Percentiles rank a stretch among this genome's conserved stretches.
These are phyloP conservation scores for Apiospora pterosperma DNA, from an alignment of 2,329 filamentous ascomycete species.

Conservation along the genomic window DNA sequence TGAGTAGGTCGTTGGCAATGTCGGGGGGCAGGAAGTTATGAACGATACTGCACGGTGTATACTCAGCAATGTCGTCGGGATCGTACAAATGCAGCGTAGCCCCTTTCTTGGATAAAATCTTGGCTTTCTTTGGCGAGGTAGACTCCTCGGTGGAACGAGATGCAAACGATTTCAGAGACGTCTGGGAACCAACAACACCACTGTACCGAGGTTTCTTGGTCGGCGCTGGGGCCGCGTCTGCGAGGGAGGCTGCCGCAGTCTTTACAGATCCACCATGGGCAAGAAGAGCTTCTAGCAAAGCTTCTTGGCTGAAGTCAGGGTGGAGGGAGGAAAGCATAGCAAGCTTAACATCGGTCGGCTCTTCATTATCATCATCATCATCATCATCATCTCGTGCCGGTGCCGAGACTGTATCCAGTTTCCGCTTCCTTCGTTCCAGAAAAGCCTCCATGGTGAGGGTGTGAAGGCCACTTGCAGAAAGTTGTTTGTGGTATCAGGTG, in stretches of 20 bases:
- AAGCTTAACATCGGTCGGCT: constrained; percentile 87
- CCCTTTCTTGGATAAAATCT: constrained; percentile 67
- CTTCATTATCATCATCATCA: constrained; percentile 51
- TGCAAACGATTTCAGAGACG: constrained; percentile 56
- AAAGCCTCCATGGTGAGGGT: constrained; percentile 51
- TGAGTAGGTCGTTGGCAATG: constrained; percentile 70
- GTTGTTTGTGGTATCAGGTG: neutral
- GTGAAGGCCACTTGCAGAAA: neutral
- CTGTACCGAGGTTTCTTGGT: constrained; percentile 30
- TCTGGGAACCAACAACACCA: constrained; percentile 52
- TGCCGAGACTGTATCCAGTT: constrained; percentile 21
- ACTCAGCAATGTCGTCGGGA: constrained; percentile 72
- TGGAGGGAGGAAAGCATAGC: constrained; percentile 79
- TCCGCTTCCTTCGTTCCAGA: constrained; percentile 53
- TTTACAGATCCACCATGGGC: constrained; percentile 75
- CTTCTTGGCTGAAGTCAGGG: constrained; percentile 58
- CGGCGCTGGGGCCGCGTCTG: constrained; percentile 18
- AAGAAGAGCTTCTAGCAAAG: constrained; percentile 74
- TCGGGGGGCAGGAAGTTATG: constrained; percentile 79
- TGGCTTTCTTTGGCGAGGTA: constrained; percentile 38
- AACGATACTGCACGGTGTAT: constrained; percentile 88
- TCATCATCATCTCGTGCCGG: constrained; percentile 32
- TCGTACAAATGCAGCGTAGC: constrained; percentile 81
- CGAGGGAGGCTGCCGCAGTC: constrained; percentile 56
- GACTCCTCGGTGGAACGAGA: constrained; percentile 8